Base-by-base conservation (phyloP, 805 yeast species). In the Candida endomychidarum region DNA sequence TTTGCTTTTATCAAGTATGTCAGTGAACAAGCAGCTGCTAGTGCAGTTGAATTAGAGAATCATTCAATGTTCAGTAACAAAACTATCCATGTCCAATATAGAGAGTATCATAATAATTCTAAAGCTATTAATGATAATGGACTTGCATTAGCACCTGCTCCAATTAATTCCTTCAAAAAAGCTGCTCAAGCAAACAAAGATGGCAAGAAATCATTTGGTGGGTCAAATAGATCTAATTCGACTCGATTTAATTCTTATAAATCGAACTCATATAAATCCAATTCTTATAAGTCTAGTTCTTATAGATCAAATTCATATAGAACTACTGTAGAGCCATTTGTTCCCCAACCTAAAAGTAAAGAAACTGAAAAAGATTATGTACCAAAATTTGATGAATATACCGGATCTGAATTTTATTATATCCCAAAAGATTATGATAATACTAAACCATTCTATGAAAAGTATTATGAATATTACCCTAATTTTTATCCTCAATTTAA, bases 31-130 rank as follows among this genome's bases (percentile, higher is more conserved):
- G 78, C 93, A 16, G 95, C 96, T 6, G 95, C 93, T 4, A 73
- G 86, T 34, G 96, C 96, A 1, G 86, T 88, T 39, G 95, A 87
- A 58, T 72, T 81, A 46, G 93, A 86, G 55, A 87, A 89, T 56
- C 95, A 87, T 61, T 73, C 95, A 2, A 75, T 81, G 58, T 79
- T 88, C 54, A 64, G 78, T 52, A 79, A 77, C 42, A 81, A 75
- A 57, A 83, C 91, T 7, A 83, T 88, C 70, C 93, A 85, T 58
- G 96, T 88, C 34, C 95, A 86, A 60, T 86, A 83, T 56, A 76
- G 86, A 42, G 93, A 85, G 57, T 60, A 80, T 14, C 60, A 60
- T 39, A 23, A 42, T 22, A 21, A 12, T 20, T 7, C 23, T 8
- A 28, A 34, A 8, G n/a, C 21, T 8, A 10, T 6, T 2, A 18